These are phyloP conservation scores for Aureobasidium sp. DNA, from an alignment of 2,329 filamentous ascomycete genomes.

Conservation along the genomic window DNA sequence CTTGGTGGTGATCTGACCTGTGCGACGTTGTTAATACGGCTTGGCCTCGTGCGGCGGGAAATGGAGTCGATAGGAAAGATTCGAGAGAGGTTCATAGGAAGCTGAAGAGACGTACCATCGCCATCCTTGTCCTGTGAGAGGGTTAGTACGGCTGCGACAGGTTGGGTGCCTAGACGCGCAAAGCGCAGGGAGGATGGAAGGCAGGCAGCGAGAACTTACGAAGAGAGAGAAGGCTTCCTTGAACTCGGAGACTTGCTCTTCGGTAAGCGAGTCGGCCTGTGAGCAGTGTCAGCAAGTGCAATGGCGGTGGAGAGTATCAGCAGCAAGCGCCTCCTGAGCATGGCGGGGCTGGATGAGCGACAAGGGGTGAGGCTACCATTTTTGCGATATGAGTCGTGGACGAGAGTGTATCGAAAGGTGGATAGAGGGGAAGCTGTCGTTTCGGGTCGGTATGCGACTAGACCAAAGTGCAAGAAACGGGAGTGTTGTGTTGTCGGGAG, in stretches of 20 bases:
- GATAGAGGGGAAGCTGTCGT: neutral
- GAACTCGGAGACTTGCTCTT: conserved; percentile 99
- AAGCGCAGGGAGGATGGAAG: conserved; percentile 16
- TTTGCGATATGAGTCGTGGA: conserved; percentile 11
- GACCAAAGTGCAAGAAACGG: neutral
- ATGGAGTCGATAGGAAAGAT: neutral
- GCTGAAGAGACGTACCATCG: conserved; percentile 38
- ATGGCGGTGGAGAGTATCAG: neutral
- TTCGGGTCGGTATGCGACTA: neutral
- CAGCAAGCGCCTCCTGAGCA: conserved; percentile 3
- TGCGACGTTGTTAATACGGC: neutral
- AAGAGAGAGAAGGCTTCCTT: conserved; percentile 99
- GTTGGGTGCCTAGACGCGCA: neutral
- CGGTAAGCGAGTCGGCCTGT: conserved; percentile 94
- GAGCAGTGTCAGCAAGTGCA: conserved; percentile 12
- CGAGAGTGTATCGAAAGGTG: neutral
- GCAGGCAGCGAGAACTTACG: conserved; percentile 53
- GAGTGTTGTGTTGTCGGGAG: neutral
- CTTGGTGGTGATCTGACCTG: conserved; percentile 55
- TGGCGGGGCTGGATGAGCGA: conserved; percentile 17
- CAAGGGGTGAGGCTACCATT: conserved; percentile 18
- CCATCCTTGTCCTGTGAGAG: conserved; percentile 46
- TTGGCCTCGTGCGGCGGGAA: conserved; percentile 6
- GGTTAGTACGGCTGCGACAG: neutral
- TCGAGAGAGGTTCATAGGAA: neutral